Conservation (phyloP, 2,329 filamentous ascomycete genomes). For the Alternaria tenuissima region DNA sequence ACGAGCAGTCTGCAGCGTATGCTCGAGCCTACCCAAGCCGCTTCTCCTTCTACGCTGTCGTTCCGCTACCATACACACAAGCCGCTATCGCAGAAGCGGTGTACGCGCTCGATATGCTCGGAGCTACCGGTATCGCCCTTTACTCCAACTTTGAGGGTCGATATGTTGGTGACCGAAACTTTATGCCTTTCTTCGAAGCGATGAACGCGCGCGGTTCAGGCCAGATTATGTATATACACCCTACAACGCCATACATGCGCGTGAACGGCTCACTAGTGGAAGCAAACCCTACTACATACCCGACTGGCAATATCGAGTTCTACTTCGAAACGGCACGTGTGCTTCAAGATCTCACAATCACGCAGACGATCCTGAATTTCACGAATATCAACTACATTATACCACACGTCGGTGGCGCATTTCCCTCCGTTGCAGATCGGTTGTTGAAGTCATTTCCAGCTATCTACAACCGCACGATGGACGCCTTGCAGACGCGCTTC, state of each 20-base stretch:
- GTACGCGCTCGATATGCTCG: neutral
- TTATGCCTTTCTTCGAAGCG: neutral
- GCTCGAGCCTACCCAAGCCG: constrained; percentile 4
- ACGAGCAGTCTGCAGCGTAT: constrained; percentile 13
- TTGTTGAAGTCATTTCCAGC: constrained; percentile 6
- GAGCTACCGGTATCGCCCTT: neutral
- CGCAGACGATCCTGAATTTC: constrained; percentile 14
- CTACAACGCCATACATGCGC: neutral
- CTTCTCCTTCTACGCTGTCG: constrained; percentile 21
- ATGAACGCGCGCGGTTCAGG: neutral
- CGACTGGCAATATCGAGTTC: constrained; percentile 17
- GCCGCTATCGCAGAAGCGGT: constrained; percentile 5
- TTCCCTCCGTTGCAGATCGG: constrained; percentile 11
- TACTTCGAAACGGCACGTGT: constrained; percentile 22
- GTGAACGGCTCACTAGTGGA: neutral
- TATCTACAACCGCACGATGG: constrained; percentile 4
- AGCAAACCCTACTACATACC: constrained; percentile 12
- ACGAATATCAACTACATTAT: constrained; percentile 18
- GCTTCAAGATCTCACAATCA: constrained; percentile 12
- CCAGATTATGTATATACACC: neutral
- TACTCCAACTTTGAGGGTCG: neutral
- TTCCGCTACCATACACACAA: constrained; percentile 11
- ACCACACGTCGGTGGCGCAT: constrained; percentile 17
- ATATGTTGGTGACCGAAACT: neutral
- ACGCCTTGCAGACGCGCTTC: neutral